These are phyloP conservation scores for Verticillium isaacii DNA, from an alignment of 2,329 filamentous ascomycete species.

Conservation along the genomic window DNA sequence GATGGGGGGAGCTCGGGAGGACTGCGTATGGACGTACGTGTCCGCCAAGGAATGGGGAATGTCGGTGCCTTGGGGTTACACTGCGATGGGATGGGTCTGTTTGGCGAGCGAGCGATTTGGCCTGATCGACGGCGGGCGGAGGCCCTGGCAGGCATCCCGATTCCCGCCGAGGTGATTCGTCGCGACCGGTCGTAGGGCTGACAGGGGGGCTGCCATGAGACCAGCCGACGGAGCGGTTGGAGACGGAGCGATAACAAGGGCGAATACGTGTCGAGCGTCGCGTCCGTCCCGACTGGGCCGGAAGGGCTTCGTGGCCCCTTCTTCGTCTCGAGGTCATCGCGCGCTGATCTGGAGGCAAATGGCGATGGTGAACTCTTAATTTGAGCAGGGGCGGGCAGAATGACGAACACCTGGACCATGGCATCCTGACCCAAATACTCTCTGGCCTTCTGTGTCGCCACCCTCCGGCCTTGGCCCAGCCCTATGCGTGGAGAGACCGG, in stretches of 20 bases:
- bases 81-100: background rate
- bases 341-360: too few species aligned
- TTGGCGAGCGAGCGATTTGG: slow-evolving; percentile 1
- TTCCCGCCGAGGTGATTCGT: slow-evolving; percentile 9
- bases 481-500: background rate
- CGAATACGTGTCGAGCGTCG: background rate
- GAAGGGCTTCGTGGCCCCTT: background rate
- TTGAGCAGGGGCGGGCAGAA: background rate
- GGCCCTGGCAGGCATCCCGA: slow-evolving; percentile 11
- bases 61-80: slow-evolving; percentile 11
- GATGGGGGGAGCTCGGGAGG: background rate
- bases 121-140: slow-evolving; percentile 7
- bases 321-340: too few species aligned
- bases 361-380: background rate
- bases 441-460: background rate
- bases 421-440: background rate
- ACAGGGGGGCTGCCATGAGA: background rate
- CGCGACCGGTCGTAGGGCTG: slow-evolving; percentile 7
- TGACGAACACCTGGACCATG: background rate
- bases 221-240: background rate
- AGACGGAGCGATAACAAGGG: background rate
- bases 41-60: slow-evolving; percentile 3
- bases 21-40: background rate
- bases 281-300: background rate
- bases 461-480: background rate